phyloP scores from a whole-genome alignment of 1,284 basidiomycete species.

The Ustilago sp. region DNA sequence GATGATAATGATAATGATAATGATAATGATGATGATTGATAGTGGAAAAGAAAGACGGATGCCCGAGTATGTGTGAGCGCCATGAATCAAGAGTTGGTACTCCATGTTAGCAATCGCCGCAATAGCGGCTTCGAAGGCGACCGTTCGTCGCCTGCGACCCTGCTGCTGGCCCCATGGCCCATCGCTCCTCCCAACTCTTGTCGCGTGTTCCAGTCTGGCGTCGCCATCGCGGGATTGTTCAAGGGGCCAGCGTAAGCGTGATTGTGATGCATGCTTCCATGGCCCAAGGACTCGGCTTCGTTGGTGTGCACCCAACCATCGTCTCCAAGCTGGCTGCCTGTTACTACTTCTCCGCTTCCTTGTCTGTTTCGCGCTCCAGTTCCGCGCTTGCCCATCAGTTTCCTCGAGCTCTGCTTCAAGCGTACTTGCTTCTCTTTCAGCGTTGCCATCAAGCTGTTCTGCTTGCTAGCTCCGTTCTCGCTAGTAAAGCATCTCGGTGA shows the following conservation, averaged over 20 bases:
- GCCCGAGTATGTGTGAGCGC: neutral
- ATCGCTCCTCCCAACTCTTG: neutral
- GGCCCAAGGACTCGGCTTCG: neutral
- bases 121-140: conserved; percentile 36
- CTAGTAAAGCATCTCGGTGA: conserved; percentile 13
- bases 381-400: conserved; percentile 29
- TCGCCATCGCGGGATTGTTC: neutral
- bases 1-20: neutral
- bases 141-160: conserved; percentile 9
- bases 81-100: conserved; percentile 10
- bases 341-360: neutral
- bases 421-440: conserved; percentile 45
- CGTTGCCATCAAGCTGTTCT: conserved; percentile 40
- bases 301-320: conserved; percentile 2
- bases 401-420: conserved; percentile 30
- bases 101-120: conserved; percentile 40
- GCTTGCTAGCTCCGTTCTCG: conserved; percentile 6
- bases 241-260: neutral
- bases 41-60: neutral
- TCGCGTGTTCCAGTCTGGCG: conserved; percentile 4
- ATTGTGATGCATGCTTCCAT: neutral
- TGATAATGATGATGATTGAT: neutral
- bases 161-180: conserved; percentile 16
- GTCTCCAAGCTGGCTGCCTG: neutral
- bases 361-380: conserved; percentile 3